phyloP scores from a whole-genome alignment of 495 filamentous ascomycete species.

The Achaetomiella virescens region DNA sequence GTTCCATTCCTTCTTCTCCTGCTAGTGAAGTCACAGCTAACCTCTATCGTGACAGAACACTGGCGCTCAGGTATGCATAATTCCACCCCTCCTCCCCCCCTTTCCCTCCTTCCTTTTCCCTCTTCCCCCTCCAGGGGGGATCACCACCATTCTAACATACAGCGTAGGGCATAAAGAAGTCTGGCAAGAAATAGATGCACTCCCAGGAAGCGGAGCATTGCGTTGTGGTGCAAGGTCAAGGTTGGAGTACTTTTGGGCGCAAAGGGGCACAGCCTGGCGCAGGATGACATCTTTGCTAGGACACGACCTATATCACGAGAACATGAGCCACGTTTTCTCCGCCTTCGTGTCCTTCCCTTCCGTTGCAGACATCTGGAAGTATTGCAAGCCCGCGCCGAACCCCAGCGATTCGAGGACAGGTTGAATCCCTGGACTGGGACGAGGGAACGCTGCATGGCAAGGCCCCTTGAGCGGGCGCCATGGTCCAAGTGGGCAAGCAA shows the following conservation, averaged over 20 bases:
- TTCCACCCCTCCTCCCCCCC: background rate
- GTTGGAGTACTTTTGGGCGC: background rate
- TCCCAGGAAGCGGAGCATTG: background rate
- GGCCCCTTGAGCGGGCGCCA: too few relatives aligned
- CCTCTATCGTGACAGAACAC: constrained; percentile 43
- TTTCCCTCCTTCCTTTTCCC: too few relatives aligned
- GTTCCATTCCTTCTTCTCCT: background rate
- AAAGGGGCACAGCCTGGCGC: background rate
- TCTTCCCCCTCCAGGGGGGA: too few relatives aligned
- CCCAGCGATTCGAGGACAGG: too few relatives aligned
- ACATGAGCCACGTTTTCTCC: background rate
- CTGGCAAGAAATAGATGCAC: constrained; percentile 68
- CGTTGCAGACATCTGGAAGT: too few relatives aligned
- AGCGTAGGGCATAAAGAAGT: constrained; percentile 72
- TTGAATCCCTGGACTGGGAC: too few relatives aligned
- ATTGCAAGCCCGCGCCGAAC: too few relatives aligned
- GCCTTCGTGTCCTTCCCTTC: too few relatives aligned
- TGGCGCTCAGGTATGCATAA: constrained; percentile 49
- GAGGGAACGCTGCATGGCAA: too few relatives aligned
- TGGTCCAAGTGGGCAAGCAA: too few relatives aligned
- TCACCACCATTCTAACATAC: background rate
- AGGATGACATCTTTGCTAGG: background rate
- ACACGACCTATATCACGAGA: background rate
- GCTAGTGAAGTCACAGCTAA: constrained; percentile 35
- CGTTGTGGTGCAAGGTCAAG: constrained; percentile 8